These are phyloP conservation scores for Paratinospora sagittata DNA, from an alignment of 164 flowering plant genomes.

Conservation along the genomic window DNA sequence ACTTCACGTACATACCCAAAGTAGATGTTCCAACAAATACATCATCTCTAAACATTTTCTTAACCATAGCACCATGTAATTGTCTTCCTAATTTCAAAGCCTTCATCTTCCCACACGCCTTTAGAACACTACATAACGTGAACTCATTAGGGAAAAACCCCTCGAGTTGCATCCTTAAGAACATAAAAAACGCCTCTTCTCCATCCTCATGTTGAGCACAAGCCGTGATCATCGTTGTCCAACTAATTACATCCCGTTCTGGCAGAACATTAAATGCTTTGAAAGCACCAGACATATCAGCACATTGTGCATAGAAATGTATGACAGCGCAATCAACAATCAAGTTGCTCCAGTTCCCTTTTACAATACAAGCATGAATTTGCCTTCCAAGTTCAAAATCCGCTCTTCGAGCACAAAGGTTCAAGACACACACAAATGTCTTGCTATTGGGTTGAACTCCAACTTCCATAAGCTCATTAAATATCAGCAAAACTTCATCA, in stretches of 20 bases:
- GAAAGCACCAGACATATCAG: slow-evolving; percentile 43
- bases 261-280: slow-evolving; percentile 47
- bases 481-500: slow-evolving; percentile 41
- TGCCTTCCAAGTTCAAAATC: slow-evolving; percentile 61
- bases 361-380: slow-evolving; percentile 58
- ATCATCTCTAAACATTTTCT: slow-evolving; percentile 49
- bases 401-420: slow-evolving; percentile 46
- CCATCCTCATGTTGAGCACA: slow-evolving; percentile 54
- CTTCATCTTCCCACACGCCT: slow-evolving; percentile 70
- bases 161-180: slow-evolving; percentile 40
- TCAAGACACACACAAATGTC: slow-evolving; percentile 65
- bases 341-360: slow-evolving; percentile 45
- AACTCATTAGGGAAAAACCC: slow-evolving; percentile 60
- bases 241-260: slow-evolving; percentile 59
- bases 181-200: slow-evolving; percentile 43
- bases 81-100: slow-evolving; percentile 60
- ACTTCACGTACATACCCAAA: slow-evolving; percentile 72
- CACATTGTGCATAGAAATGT: slow-evolving; percentile 58
- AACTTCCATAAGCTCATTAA: slow-evolving; percentile 28
- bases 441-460: slow-evolving; percentile 38
- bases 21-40: slow-evolving; percentile 66
- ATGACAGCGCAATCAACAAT: slow-evolving; percentile 61
- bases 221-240: slow-evolving; percentile 72
- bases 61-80: slow-evolving; percentile 56
- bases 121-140: slow-evolving; percentile 58